Conservation (phyloP, 208 protist species). For the Acanthamoeba lenticulata region DNA sequence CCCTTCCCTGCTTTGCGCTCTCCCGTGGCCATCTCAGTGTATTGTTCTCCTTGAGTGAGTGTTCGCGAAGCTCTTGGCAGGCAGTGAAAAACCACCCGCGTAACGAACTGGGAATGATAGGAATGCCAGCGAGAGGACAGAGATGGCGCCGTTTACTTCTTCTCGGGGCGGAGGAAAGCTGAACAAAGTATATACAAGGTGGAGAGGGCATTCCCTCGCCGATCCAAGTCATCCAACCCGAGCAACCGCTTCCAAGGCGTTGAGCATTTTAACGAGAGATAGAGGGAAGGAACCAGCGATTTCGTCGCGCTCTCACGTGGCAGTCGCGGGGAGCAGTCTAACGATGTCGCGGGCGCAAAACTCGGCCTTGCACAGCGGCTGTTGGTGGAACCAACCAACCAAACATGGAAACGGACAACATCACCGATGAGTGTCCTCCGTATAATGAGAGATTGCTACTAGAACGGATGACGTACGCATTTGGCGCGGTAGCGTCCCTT, state of each 20-base stretch:
- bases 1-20: conserved; percentile 30
- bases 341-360: background rate
- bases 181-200: too few species aligned
- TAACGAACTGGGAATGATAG: background rate
- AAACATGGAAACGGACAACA: background rate
- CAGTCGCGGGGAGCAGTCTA: background rate
- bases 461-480: background rate
- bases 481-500: conserved; percentile 17
- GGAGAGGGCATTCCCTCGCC: too few species aligned
- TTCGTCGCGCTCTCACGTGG: too few species aligned
- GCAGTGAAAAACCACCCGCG: background rate
- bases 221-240: too few species aligned
- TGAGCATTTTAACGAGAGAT: too few species aligned
- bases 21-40: conserved; percentile 19
- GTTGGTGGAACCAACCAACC: background rate
- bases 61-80: background rate
- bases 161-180: too few species aligned
- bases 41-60: background rate
- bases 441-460: background rate
- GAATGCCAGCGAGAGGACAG: too few species aligned
- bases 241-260: too few species aligned
- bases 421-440: background rate
- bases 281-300: too few species aligned
- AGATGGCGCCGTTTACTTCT: too few species aligned
- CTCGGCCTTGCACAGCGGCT: conserved; percentile 17